These are phyloP conservation scores for Panaeolus cyanescens DNA, from an alignment of 768 basidiomycete species.

Conservation along the genomic window DNA sequence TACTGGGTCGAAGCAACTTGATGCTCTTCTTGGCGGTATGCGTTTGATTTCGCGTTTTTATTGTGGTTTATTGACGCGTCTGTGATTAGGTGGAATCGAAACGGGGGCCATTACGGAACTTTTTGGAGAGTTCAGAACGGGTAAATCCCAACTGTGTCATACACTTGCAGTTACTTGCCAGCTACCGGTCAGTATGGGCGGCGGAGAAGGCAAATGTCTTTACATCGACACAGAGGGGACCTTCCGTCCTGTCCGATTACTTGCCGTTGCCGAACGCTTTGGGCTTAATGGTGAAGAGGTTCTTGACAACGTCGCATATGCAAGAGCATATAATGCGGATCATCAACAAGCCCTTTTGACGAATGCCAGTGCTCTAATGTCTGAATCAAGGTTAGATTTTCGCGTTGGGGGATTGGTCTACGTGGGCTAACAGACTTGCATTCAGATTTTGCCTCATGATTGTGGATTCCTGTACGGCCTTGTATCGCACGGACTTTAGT, in stretches of 20 bases:
- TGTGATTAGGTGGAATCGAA: constrained; percentile 83
- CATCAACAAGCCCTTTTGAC: constrained; percentile 91
- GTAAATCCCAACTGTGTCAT: constrained; percentile 97
- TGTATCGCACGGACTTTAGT: constrained; percentile 94
- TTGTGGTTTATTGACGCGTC: constrained; percentile 7
- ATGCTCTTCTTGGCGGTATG: constrained; percentile 89
- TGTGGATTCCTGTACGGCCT: constrained; percentile 93
- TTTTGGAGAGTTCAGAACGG: constrained; percentile 98
- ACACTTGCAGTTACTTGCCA: constrained; percentile 98
- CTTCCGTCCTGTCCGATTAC: constrained; percentile 92
- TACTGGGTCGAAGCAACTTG: constrained; percentile 94
- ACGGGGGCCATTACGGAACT: constrained; percentile 98
- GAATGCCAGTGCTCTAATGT: constrained; percentile 97
- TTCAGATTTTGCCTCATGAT: constrained; percentile 92
- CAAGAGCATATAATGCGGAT: constrained; percentile 97
- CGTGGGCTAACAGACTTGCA: constrained; percentile 8
- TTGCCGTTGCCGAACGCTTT: constrained; percentile 93
- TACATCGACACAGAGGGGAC: constrained; percentile 99
- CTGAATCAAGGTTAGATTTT: constrained; percentile 82
- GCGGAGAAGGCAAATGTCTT: constrained; percentile 97
- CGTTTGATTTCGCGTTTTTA: constrained; percentile 11
- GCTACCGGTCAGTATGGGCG: constrained; percentile 95
- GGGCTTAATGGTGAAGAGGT: constrained; percentile 99
- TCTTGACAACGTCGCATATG: constrained; percentile 97
- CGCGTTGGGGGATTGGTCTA: too few species aligned